phyloP scores from a whole-genome alignment of 1,284 basidiomycete genomes.

The Cystobasidium slooffiae region DNA sequence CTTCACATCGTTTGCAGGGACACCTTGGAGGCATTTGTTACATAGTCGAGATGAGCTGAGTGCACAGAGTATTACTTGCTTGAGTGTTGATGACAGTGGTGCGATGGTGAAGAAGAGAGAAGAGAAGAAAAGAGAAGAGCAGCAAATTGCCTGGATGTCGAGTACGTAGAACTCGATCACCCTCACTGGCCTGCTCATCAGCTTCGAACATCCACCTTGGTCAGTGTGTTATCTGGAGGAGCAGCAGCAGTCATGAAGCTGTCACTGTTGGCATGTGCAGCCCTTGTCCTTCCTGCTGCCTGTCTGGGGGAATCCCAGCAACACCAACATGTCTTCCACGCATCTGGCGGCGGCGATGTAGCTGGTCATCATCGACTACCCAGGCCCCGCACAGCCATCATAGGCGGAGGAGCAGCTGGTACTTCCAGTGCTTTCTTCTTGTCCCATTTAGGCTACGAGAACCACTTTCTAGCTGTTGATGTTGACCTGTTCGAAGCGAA shows the following conservation, averaged over 20 bases:
- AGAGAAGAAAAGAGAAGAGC: neutral
- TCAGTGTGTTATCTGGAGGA: neutral
- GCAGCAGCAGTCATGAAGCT: neutral
- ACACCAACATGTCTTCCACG: constrained; percentile 24
- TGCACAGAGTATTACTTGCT: too few species aligned
- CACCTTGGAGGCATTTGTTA: too few species aligned
- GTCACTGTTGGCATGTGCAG: neutral
- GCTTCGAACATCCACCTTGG: too few species aligned
- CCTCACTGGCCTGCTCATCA: neutral
- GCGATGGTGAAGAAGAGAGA: too few species aligned
- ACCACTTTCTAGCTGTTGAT: constrained; percentile 30
- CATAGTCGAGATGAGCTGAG: too few species aligned
- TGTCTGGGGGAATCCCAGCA: neutral
- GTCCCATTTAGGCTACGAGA: constrained; percentile 37
- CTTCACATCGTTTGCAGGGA: too few species aligned
- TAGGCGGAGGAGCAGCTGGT: constrained; percentile 51
- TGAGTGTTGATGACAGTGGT: too few species aligned
- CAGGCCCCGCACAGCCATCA: constrained; percentile 46
- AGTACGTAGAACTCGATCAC: neutral
- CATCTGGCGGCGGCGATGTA: neutral
- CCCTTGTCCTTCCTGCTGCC: neutral
- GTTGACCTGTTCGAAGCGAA: constrained; percentile 49
- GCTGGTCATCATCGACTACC: constrained; percentile 12
- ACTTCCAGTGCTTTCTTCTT: constrained; percentile 51
- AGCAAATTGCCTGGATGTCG: neutral